A percentile compares a stretch with the other conserved stretches of the same genome.
phyloP scores from a whole-genome alignment of 1,139 yeast species.

The Protomyces inouyei region DNA sequence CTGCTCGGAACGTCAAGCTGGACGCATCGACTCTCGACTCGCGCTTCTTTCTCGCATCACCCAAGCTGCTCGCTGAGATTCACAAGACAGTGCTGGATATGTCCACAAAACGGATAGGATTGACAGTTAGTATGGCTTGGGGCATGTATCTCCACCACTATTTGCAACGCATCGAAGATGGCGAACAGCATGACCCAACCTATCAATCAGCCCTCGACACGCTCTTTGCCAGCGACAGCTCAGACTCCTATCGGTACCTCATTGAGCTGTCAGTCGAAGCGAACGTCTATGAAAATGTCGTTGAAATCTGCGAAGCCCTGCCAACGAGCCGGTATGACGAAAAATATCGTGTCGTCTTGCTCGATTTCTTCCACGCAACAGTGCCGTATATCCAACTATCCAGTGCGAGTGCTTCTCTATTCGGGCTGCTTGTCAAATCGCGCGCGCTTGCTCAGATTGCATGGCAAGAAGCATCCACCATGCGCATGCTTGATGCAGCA shows the following conservation, averaged over 20 bases:
- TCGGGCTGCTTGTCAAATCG: neutral
- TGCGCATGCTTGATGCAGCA: slow-evolving; percentile 4
- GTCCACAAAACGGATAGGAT: neutral
- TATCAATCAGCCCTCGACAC: slow-evolving; percentile 6
- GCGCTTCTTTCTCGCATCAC: slow-evolving; percentile 6
- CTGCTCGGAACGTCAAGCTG: slow-evolving; percentile 7
- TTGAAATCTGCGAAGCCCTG: neutral
- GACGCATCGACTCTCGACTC: neutral
- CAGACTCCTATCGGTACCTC: slow-evolving; percentile 14
- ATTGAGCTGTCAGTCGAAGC: slow-evolving; percentile 11
- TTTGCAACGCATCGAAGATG: neutral
- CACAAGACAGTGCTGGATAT: slow-evolving; percentile 2
- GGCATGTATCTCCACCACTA: slow-evolving; percentile 15
- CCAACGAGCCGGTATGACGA: neutral
- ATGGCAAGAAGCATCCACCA: slow-evolving; percentile 1
- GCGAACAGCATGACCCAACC: neutral
- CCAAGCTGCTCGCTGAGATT: neutral
- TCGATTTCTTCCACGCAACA: slow-evolving; percentile 4
- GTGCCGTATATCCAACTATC: slow-evolving; percentile 6
- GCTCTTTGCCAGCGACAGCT: neutral
- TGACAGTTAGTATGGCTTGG: slow-evolving; percentile 17
- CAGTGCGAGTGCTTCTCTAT: neutral
- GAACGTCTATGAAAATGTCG: neutral
- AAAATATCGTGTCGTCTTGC: slow-evolving; percentile 1
- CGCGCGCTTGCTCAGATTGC: slow-evolving; percentile 7